Conservation (phyloP, 2,329 filamentous ascomycete species). For the Chaetomiaceae sp. region DNA sequence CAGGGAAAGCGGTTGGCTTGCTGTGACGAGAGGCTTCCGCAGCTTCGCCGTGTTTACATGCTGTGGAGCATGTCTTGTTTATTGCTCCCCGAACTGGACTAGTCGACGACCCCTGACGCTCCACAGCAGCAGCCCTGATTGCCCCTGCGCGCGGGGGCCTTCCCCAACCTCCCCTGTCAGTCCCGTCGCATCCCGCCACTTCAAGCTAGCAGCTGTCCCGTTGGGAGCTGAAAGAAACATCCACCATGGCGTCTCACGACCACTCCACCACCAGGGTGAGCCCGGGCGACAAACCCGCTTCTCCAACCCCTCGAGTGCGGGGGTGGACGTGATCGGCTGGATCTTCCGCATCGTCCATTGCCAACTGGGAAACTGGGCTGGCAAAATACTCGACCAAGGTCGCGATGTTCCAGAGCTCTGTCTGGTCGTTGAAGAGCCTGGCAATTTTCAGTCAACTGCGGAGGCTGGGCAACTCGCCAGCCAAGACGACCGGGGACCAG, state of each 20-base stretch:
- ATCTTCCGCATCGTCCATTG: too few species aligned
- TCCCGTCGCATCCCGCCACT: conserved; percentile 17
- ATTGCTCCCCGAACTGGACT: conserved; percentile 22
- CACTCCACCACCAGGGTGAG: not conserved
- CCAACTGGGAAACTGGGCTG: too few species aligned
- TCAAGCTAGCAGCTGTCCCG: conserved; percentile 18
- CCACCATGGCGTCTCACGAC: not conserved
- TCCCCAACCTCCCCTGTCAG: conserved; percentile 16
- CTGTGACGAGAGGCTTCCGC: not conserved
- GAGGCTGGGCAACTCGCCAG: conserved; percentile 12
- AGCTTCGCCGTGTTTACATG: conserved; percentile 25
- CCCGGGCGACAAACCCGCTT: not conserved
- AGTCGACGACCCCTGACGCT: conserved; percentile 17
- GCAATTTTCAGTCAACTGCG: conserved; percentile 16
- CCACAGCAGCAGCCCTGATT: conserved; percentile 19
- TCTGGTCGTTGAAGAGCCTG: conserved; percentile 13
- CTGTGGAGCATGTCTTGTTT: conserved; percentile 27
- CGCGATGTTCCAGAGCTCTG: too few species aligned
- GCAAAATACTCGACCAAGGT: too few species aligned
- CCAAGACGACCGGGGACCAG: conserved; percentile 6
- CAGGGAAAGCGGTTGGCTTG: not conserved
- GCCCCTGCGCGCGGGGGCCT: conserved; percentile 14
- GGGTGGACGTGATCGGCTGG: not conserved
- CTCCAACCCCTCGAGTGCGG: conserved; percentile 15
- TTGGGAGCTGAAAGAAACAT: conserved; percentile 18